These are phyloP conservation scores for Fusarium pseudocircinatum DNA, from an alignment of 2,329 filamentous ascomycete species.

Conservation along the genomic window DNA sequence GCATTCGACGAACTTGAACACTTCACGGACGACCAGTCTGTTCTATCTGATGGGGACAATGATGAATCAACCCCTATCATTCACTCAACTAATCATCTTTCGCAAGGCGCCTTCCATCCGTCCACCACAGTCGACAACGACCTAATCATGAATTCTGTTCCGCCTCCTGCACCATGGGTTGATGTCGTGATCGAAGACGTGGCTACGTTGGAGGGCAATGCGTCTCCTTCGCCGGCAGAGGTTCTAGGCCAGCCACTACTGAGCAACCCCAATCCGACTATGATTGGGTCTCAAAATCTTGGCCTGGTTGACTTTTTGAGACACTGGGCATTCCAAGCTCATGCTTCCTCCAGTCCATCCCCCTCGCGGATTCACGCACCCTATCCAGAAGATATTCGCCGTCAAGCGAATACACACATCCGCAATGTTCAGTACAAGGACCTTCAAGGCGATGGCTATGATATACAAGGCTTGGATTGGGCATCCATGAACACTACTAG, in stretches of 20 bases:
- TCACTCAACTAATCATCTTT: slow-evolving; percentile 26
- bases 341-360: slow-evolving; percentile 30
- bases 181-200: not conserved
- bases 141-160: slow-evolving; percentile 29
- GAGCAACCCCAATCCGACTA: slow-evolving; percentile 49
- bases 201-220: not conserved
- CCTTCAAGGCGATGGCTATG: slow-evolving; percentile 64
- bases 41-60: slow-evolving; percentile 16
- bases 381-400: slow-evolving; percentile 46
- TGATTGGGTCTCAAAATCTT: slow-evolving; percentile 60
- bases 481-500: slow-evolving; percentile 60
- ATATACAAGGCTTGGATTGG: slow-evolving; percentile 71
- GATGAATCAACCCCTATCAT: slow-evolving; percentile 14
- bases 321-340: slow-evolving; percentile 56
- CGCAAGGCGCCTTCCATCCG: slow-evolving; percentile 8
- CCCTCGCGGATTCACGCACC: slow-evolving; percentile 41
- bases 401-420: slow-evolving; percentile 37
- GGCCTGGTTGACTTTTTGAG: slow-evolving; percentile 61
- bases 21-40: slow-evolving; percentile 11
- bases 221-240: not conserved
- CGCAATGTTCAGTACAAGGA: slow-evolving; percentile 53
- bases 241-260: slow-evolving; percentile 33
- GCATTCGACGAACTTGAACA: slow-evolving; percentile 5
- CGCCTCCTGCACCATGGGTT: slow-evolving; percentile 29
- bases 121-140: slow-evolving; percentile 14